Evolutionary conservation across 768 basidiomycete genomes (phyloP).

Genomic region (Suillus subaureus): DNA sequence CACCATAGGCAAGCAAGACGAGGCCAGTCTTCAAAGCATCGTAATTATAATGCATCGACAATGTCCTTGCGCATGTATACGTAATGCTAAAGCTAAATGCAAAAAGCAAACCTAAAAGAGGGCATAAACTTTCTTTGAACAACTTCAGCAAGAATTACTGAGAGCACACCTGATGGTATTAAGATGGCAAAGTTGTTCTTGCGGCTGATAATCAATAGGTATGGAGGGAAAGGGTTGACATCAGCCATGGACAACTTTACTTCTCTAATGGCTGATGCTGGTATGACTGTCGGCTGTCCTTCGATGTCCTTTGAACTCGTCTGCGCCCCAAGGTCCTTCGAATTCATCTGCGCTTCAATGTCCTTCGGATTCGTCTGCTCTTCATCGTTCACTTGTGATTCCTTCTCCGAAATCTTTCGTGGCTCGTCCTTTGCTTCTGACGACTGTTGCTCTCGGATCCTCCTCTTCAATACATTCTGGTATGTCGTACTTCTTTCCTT

Average conservation of each 20-base stretch:
- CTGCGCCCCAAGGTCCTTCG: too few species aligned
- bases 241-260: slow-evolving; percentile 64
- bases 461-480: slow-evolving; percentile 60
- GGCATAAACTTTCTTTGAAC: slow-evolving; percentile 8
- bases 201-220: slow-evolving; percentile 57
- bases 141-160: neutral
- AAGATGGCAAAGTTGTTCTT: slow-evolving; percentile 71
- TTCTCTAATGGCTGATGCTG: slow-evolving; percentile 26
- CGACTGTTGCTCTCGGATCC: slow-evolving; percentile 30
- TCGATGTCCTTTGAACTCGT: too few species aligned
- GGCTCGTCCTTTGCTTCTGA: slow-evolving; percentile 22
- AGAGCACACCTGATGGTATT: slow-evolving; percentile 28
- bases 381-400: slow-evolving; percentile 1
- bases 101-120: slow-evolving; percentile 62
- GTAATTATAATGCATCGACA: slow-evolving; percentile 65
- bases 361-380: slow-evolving; percentile 19
- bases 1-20: slow-evolving; percentile 72
- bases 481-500: slow-evolving; percentile 81
- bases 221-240: slow-evolving; percentile 70
- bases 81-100: slow-evolving; percentile 68
- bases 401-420: slow-evolving; percentile 10
- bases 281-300: slow-evolving; percentile 13
- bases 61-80: slow-evolving; percentile 75
- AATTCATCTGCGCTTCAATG: neutral
- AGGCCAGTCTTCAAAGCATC: slow-evolving; percentile 73